A percentile compares a stretch with the other conserved stretches of the same genome.
Conservation (phyloP, 2,329 filamentous ascomycete species). For the Aspergillus persii region DNA sequence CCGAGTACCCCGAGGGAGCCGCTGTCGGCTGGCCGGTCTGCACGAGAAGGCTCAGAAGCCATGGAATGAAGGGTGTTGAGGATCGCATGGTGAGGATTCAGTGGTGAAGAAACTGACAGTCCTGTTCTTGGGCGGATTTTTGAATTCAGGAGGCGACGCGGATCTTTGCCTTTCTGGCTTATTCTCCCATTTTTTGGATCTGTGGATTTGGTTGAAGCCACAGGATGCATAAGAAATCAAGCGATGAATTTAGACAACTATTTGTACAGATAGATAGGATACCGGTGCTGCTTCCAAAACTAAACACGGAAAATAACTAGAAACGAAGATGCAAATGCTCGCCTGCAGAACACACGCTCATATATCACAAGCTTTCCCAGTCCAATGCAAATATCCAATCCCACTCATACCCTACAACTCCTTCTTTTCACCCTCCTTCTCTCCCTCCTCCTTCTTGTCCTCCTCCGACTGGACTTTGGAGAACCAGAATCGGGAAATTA, state of each 20-base stretch:
- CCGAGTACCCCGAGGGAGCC: conserved; percentile 15
- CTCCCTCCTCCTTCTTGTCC: background rate
- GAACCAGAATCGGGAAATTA: background rate
- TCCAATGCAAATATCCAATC: too few species aligned
- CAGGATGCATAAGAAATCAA: too few species aligned
- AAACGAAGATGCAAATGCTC: too few species aligned
- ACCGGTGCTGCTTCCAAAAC: too few species aligned
- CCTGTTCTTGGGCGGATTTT: background rate
- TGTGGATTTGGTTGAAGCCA: too few species aligned
- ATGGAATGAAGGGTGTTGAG: background rate
- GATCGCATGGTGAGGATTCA: background rate
- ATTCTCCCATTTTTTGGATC: background rate
- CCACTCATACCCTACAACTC: background rate
- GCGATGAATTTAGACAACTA: too few species aligned
- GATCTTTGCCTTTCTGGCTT: background rate
- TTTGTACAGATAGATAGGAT: too few species aligned
- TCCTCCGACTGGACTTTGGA: background rate
- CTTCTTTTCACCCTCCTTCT: background rate
- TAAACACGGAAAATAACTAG: too few species aligned
- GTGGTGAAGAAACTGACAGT: background rate
- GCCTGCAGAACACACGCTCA: background rate
- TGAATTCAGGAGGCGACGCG: background rate
- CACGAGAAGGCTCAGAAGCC: background rate
- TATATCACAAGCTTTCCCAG: too few species aligned
- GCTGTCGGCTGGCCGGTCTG: background rate